phyloP scores from a whole-genome alignment of 768 basidiomycete species.

The Pleurotus citrinopileatus region DNA sequence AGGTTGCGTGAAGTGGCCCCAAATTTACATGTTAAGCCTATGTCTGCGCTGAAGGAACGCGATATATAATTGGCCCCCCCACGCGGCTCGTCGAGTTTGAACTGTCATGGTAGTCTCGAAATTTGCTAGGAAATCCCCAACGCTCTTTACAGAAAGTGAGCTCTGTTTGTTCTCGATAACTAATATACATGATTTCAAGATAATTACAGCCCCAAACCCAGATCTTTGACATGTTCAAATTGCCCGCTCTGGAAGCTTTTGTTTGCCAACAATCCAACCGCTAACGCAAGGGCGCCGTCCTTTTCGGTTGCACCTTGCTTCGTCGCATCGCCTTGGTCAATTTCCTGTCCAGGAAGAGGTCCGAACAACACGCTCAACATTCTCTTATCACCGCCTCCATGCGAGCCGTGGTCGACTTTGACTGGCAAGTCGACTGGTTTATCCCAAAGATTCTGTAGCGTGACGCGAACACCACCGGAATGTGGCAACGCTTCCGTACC shows the following conservation, averaged over 20 bases:
- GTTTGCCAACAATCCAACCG: slow-evolving; percentile 46
- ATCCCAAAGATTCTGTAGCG: slow-evolving; percentile 42
- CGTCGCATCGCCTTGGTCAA: slow-evolving; percentile 40
- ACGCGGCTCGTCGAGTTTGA: no score
- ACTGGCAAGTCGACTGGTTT: slow-evolving; percentile 39
- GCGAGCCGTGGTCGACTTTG: slow-evolving; percentile 36
- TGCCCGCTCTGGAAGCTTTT: slow-evolving; percentile 45
- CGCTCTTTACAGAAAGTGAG: no score
- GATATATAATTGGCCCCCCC: no score
- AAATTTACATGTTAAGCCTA: no score
- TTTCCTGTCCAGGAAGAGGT: slow-evolving; percentile 36
- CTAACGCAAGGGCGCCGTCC: slow-evolving; percentile 45
- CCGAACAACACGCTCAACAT: slow-evolving; percentile 49
- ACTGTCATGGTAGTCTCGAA: no score
- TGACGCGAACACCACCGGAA: slow-evolving; percentile 39
- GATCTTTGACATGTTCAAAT: slow-evolving; percentile 33
- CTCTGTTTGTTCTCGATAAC: no score
- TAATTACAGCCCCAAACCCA: slow-evolving; percentile 18
- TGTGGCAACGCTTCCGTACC: slow-evolving; percentile 36
- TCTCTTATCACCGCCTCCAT: slow-evolving; percentile 46
- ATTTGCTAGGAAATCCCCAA: no score
- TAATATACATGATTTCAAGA: no score
- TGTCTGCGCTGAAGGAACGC: no score
- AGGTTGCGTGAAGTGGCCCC: no score
- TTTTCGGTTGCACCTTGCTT: slow-evolving; percentile 44